Base-by-base conservation (phyloP, 116 monocot genomes). In the Phalaenopsis hybrid region DNA sequence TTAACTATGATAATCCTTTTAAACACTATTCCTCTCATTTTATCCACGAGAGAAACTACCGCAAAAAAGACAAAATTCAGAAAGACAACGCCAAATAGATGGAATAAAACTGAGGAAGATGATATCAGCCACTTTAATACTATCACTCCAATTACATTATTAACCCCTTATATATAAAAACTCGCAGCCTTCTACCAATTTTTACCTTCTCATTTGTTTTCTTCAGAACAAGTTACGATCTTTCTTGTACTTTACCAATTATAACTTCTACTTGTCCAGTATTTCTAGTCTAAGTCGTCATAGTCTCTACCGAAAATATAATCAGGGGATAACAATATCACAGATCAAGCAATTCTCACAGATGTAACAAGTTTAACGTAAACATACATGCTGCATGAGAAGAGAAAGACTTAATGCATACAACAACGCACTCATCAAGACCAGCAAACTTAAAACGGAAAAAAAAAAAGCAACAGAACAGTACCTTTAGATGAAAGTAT, bases 401-500 rank as follows among this genome's bases (percentile, higher is more conserved):
- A 12, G 25, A 57, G 31, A 51, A 55, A 52, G 6, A 13, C 16
- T 31, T 37, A 37, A 3, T 37, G 37, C 37, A 37, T 55, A 15
- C 15, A 55, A 15, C 15, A 16, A 52, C 13, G 52, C 52, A 52
- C 13, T 52, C 52, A 52, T 52, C 52, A 52, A 52, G 52, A 52
- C 2, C 52, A 52, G 13, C 52, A 52, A 52, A 52, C 52, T 52
- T 28, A 28, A 28, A 28, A 28, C 28, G 28, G 0, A 28, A 28
- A 28, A 52, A 10, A 52, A 52, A 10, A 52, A 52, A 12, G 9
- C 10, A 12, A 52, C 13, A 52, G 12, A 3, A 13, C 1, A 10
- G 12, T 46, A 46, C 46, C 52, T 82, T 90, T 72, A 63, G 80
- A 80, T 16, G 92, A 93, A 57, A 85, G 20, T 43, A 88, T 77